These are phyloP conservation scores for Strobilomyces echinocephalus DNA, from an alignment of 768 basidiomycete genomes.

Conservation along the genomic window DNA sequence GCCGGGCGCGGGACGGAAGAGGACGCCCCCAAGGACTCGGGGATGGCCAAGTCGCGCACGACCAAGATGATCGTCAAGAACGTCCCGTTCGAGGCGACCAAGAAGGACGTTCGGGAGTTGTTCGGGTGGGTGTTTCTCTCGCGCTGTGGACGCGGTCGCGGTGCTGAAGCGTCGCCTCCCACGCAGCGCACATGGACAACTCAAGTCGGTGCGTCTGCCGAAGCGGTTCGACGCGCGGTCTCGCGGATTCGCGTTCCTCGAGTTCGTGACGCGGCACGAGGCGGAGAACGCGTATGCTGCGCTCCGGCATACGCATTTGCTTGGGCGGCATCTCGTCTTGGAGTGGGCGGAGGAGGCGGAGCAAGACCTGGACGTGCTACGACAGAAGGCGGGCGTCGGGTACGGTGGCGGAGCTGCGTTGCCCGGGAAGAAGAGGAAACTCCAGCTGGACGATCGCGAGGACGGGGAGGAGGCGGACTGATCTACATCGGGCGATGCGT, in stretches of 20 bases:
- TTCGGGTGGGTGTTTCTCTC: slow-evolving; percentile 63
- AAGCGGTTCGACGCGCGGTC: slow-evolving; percentile 85
- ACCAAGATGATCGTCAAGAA: slow-evolving; percentile 99
- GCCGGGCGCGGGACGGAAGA: slow-evolving; percentile 76
- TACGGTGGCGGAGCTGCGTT: slow-evolving; percentile 63
- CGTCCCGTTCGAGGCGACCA: slow-evolving; percentile 92
- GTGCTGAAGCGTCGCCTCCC: background rate
- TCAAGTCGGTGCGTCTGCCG: slow-evolving; percentile 92
- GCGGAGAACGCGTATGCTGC: slow-evolving; percentile 85
- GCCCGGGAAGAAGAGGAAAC: slow-evolving; percentile 73
- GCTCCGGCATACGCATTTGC: slow-evolving; percentile 89
- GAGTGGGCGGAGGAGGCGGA: slow-evolving; percentile 90
- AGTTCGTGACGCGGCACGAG: slow-evolving; percentile 85
- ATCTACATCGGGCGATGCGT: background rate
- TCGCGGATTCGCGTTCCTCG: slow-evolving; percentile 95
- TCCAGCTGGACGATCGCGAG: slow-evolving; percentile 46
- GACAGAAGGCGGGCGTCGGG: slow-evolving; percentile 78
- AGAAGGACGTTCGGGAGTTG: slow-evolving; percentile 85
- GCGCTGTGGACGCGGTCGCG: background rate
- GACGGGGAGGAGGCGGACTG: slow-evolving; percentile 29
- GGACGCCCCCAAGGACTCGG: slow-evolving; percentile 40
- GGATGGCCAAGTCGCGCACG: slow-evolving; percentile 51
- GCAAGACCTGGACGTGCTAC: slow-evolving; percentile 67
- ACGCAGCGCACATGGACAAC: slow-evolving; percentile 78
- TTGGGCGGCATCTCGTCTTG: slow-evolving; percentile 91